phyloP scores from a whole-genome alignment of 352 stramenopile species.

The Pelagophyceae sp. region DNA sequence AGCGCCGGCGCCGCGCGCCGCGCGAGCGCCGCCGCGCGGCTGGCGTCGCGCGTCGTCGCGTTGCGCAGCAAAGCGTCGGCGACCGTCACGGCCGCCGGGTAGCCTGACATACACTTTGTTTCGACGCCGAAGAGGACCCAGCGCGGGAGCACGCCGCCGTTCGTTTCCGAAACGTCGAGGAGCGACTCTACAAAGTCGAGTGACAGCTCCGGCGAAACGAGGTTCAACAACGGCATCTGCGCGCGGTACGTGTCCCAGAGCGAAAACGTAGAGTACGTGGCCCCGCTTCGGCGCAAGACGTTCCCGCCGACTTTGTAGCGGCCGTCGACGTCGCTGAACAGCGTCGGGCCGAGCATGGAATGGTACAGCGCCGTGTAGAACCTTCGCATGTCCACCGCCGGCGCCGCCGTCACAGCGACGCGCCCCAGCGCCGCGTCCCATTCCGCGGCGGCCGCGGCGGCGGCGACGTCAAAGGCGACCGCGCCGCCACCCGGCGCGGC shows the following conservation, averaged over 20 bases:
- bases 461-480: too few species aligned
- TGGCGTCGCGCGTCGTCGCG: too few species aligned
- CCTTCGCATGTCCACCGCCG: not conserved
- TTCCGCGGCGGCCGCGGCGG: too few species aligned
- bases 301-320: not conserved
- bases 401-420: not conserved
- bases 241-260: not conserved
- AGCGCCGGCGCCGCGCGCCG: not conserved
- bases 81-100: not conserved
- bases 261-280: not conserved
- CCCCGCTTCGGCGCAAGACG: not conserved
- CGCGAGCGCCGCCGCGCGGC: too few species aligned
- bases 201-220: not conserved
- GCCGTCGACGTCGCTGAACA: not conserved
- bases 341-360: not conserved
- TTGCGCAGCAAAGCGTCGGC: not conserved
- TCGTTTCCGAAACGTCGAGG: not conserved
- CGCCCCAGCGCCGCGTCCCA: not conserved
- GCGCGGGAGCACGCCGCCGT: not conserved
- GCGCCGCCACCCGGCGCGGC: too few species aligned
- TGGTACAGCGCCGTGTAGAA: slow-evolving; percentile 5
- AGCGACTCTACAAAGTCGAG: not conserved
- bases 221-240: not conserved
- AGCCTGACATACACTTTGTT: not conserved
- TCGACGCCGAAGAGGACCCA: not conserved